Evolutionary conservation across 2,329 filamentous ascomycete species (phyloP).

Genomic region (Arthrobotrys conoides): DNA sequence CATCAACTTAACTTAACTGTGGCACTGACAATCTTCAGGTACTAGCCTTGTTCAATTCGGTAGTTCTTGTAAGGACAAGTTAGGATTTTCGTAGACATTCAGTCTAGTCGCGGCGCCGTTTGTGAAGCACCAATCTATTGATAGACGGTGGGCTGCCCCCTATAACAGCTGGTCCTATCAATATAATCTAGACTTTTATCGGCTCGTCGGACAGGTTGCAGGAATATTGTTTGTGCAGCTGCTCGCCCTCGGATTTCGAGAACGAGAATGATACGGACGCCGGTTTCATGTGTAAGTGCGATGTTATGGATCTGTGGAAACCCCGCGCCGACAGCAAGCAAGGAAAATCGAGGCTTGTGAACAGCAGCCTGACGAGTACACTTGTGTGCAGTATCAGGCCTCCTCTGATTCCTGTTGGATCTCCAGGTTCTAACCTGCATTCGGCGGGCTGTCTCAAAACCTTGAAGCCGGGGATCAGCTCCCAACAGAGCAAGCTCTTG

Average conservation of each 20-base stretch:
- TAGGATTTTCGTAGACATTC: not conserved
- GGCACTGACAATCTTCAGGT: conserved; percentile 22
- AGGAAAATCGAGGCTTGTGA: conserved; percentile 27
- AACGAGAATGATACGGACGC: conserved; percentile 38
- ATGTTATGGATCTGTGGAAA: conserved; percentile 43
- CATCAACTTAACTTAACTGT: conserved; percentile 1
- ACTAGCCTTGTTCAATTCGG: conserved; percentile 13
- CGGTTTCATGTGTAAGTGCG: conserved; percentile 60
- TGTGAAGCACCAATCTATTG: conserved; percentile 25
- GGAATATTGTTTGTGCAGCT: not conserved
- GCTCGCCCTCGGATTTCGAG: conserved; percentile 16
- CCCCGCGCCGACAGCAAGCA: conserved; percentile 47
- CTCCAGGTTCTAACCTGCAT: conserved; percentile 36
- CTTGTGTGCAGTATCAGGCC: conserved; percentile 55
- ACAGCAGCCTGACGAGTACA: conserved; percentile 14
- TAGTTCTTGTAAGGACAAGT: conserved; percentile 1
- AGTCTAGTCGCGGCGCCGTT: not conserved
- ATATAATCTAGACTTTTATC: conserved; percentile 22
- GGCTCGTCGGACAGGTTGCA: conserved; percentile 15
- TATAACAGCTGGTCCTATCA: not conserved
- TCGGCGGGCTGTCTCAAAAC: conserved; percentile 55
- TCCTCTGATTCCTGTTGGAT: conserved; percentile 41
- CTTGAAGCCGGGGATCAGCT: conserved; percentile 33
- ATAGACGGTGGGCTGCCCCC: conserved; percentile 25
- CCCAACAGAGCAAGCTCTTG: conserved; percentile 23